Base-by-base conservation (phyloP, 2,329 filamentous ascomycete genomes). In the Lecanoromycetidae sp. region DNA sequence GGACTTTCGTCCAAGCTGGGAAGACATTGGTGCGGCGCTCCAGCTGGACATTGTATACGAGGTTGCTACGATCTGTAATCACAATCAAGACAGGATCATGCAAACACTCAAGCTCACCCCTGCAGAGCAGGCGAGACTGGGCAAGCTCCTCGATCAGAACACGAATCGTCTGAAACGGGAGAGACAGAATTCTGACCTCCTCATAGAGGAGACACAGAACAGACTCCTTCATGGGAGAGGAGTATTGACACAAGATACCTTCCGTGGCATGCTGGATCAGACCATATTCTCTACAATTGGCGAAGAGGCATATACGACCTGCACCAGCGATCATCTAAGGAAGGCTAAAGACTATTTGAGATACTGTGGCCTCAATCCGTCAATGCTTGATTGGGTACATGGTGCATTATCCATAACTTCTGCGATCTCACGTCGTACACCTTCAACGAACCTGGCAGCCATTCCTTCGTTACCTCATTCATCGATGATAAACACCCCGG, bases 321-420 rank as follows among this genome's bases (percentile, higher is more conserved):
- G 9, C 41, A n/a, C n/a, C n/a, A 27, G 26, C 19, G 19, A 22
- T 6, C 5, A n/a, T 15, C 10, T 44, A 12, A 35, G 26, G 5
- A 37, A 42, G 17, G 48, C 43, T 26, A 46, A 46, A 39, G 30
- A 36, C 2, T 50, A 50, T 37, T 33, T 50, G 17, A 9, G 9
- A 26, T 22, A 46, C n/a, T 41, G 43, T 5, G 42, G 48, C 10
- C 26, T 50, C 19, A 33, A 50, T 38, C 12, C 48, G 26, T 32
- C 37, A 19, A 20, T 46, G 15, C 37, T 42, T 36, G 38, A 38
- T 27, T 4, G 5, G 3, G 13, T 13, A 17, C 37, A 23, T 30
- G 33, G 19, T 20, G 29, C 23, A 10, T 22, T 30, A 5, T 17
- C n/a, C 6, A 39, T 27, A n/a, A n/a, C n/a, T n/a, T n/a, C n/a